phyloP scores from a whole-genome alignment of 2,329 filamentous ascomycete genomes.

The Colletotrichum sp. region DNA sequence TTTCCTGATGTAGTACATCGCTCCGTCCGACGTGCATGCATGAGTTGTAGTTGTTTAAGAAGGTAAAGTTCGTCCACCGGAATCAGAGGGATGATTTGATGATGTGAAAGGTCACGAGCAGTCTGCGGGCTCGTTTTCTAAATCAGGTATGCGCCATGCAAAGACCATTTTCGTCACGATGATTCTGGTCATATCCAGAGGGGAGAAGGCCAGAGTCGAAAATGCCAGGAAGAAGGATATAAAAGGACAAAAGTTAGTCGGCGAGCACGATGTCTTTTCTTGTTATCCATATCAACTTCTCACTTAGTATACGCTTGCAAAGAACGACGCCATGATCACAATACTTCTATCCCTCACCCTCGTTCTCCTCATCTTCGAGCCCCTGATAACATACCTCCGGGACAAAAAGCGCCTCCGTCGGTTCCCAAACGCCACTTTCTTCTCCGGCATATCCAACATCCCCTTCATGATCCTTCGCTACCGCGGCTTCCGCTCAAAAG shows the following conservation, averaged over 20 bases:
- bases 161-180: neutral
- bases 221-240: neutral
- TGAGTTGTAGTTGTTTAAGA: neutral
- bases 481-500: neutral
- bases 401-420: neutral
- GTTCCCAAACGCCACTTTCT: neutral
- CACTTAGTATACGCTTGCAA: rapidly evolving
- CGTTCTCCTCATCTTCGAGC: neutral
- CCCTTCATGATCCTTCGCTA: neutral
- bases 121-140: neutral
- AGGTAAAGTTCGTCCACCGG: neutral
- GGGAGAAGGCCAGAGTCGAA: neutral
- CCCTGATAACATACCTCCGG: neutral
- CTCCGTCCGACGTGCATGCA: neutral
- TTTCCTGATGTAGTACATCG: neutral
- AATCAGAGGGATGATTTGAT: neutral
- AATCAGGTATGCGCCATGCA: neutral
- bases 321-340: neutral
- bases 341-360: neutral
- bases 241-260: neutral
- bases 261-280: neutral
- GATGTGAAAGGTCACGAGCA: neutral
- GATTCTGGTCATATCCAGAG: neutral
- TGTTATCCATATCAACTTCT: rapidly evolving
- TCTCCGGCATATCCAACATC: neutral